Percentiles rank a stretch among this genome's conserved stretches.
phyloP scores from a whole-genome alignment of 495 filamentous ascomycete species.

The Oidiodendron maius region DNA sequence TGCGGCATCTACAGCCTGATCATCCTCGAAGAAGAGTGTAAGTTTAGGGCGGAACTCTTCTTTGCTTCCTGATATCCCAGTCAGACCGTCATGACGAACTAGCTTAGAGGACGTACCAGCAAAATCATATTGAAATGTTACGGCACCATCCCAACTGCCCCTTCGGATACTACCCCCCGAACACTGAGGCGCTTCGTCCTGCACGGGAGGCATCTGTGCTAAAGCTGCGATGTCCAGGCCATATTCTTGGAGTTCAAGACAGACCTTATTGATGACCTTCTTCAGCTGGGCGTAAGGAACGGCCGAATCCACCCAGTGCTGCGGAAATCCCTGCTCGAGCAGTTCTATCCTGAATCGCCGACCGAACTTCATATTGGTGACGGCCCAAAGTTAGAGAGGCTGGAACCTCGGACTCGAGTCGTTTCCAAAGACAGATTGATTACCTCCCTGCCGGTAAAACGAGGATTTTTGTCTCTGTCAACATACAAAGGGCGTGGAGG shows the following conservation, averaged over 20 bases:
- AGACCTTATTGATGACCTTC: constrained; percentile 65
- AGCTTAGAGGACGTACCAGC: constrained; percentile 15
- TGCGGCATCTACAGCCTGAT: constrained; percentile 47
- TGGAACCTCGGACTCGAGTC: no score
- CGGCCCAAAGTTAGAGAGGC: neutral
- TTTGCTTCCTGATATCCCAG: constrained; percentile 21
- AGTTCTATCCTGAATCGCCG: constrained; percentile 57
- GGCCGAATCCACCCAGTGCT: constrained; percentile 61
- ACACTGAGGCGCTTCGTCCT: neutral
- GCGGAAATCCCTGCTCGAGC: constrained; percentile 53
- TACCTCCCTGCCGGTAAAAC: no score
- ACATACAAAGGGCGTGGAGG: no score
- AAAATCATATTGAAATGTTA: constrained; percentile 26
- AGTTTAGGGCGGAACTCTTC: constrained; percentile 50
- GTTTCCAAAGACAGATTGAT: no score
- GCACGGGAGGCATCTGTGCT: constrained; percentile 33
- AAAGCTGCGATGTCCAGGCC: constrained; percentile 60
- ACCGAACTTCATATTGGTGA: constrained; percentile 64
- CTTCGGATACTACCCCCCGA: constrained; percentile 5
- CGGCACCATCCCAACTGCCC: neutral
- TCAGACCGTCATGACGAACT: neutral
- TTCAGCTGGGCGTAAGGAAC: constrained; percentile 71
- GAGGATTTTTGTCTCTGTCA: no score
- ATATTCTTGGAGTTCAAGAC: constrained; percentile 40
- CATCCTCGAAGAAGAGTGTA: constrained; percentile 45